phyloP scores from a whole-genome alignment of 352 stramenopile species.

The Blastocystis sp. region DNA sequence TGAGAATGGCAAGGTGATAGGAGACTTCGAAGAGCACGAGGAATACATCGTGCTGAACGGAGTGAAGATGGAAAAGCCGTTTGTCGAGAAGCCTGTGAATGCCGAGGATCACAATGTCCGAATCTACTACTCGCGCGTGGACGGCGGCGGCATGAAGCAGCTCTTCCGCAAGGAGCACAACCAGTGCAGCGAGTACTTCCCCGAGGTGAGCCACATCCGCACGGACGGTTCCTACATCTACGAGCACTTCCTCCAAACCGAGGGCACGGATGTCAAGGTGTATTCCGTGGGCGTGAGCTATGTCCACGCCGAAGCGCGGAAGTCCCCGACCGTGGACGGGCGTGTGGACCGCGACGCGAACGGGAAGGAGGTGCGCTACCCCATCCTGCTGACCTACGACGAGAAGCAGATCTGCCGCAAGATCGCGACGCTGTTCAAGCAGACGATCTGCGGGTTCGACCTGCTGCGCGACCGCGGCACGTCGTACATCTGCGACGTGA shows the following conservation, averaged over 20 bases:
- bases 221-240: slow-evolving; percentile 93
- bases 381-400: slow-evolving; percentile 94
- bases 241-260: slow-evolving; percentile 97
- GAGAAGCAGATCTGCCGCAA: slow-evolving; percentile 98
- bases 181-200: slow-evolving; percentile 82
- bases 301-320: slow-evolving; percentile 96
- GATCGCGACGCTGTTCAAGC: slow-evolving; percentile 92
- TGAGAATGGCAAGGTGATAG: slow-evolving; percentile 78
- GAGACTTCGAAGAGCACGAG: slow-evolving; percentile 70
- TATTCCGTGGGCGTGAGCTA: slow-evolving; percentile 92
- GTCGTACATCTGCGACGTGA: slow-evolving; percentile 99
- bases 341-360: slow-evolving; percentile 93
- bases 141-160: slow-evolving; percentile 95
- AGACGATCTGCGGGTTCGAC: slow-evolving; percentile 99
- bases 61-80: slow-evolving; percentile 96
- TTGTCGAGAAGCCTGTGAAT: slow-evolving; percentile 99
- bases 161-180: slow-evolving; percentile 96
- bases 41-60: slow-evolving; percentile 76
- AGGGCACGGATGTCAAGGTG: slow-evolving; percentile 99
- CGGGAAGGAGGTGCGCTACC: slow-evolving; percentile 97
- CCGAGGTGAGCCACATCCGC: slow-evolving; percentile 92
- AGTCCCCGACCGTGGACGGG: slow-evolving; percentile 96
- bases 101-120: slow-evolving; percentile 99
- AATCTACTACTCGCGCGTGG: slow-evolving; percentile 97
- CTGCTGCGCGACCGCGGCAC: slow-evolving; percentile 87